phyloP scores from a whole-genome alignment of 305 asterid genomes.

The Andrographis paniculata region DNA sequence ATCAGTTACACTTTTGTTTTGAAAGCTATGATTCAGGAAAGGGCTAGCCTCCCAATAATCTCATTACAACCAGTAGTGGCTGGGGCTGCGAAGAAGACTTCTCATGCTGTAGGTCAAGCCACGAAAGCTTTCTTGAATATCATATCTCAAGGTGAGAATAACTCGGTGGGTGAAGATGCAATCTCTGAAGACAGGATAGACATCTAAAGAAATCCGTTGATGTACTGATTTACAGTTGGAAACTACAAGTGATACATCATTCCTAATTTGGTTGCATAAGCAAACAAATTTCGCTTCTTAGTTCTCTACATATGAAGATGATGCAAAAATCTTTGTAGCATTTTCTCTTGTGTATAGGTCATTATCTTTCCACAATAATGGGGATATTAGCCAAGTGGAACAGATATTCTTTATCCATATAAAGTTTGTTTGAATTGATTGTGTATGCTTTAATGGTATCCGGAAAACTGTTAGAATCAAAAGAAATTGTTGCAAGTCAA shows the following conservation, averaged over 20 bases:
- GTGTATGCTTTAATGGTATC: slow-evolving; percentile 13
- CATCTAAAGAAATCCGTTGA: slow-evolving; percentile 13
- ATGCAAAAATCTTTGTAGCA: slow-evolving; percentile 6
- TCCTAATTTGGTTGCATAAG: slow-evolving; percentile 10
- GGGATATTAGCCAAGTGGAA: slow-evolving; percentile 10
- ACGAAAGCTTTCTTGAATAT: slow-evolving; percentile 53
- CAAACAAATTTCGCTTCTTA: slow-evolving; percentile 8
- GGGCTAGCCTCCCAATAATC: slow-evolving; percentile 79
- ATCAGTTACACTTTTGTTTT: slow-evolving; percentile 8
- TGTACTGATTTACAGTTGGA: slow-evolving; percentile 6
- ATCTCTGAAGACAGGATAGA: slow-evolving; percentile 22
- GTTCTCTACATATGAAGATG: slow-evolving; percentile 7
- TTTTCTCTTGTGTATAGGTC: slow-evolving; percentile 15
- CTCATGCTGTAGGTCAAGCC: slow-evolving; percentile 72
- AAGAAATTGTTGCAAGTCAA: slow-evolving; percentile 1
- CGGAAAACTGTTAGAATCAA: slow-evolving; percentile 1
- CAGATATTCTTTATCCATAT: neutral
- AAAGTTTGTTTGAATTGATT: slow-evolving; percentile 3
- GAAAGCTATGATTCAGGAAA: slow-evolving; percentile 86
- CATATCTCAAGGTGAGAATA: slow-evolving; percentile 48
- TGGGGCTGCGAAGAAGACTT: slow-evolving; percentile 89
- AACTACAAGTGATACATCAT: slow-evolving; percentile 1
- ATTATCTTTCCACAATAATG: neutral
- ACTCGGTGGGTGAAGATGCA: slow-evolving; percentile 36
- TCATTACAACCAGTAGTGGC: slow-evolving; percentile 76